Conservation (phyloP, 257 asterid species). For the Solanum ossicruentum region DNA sequence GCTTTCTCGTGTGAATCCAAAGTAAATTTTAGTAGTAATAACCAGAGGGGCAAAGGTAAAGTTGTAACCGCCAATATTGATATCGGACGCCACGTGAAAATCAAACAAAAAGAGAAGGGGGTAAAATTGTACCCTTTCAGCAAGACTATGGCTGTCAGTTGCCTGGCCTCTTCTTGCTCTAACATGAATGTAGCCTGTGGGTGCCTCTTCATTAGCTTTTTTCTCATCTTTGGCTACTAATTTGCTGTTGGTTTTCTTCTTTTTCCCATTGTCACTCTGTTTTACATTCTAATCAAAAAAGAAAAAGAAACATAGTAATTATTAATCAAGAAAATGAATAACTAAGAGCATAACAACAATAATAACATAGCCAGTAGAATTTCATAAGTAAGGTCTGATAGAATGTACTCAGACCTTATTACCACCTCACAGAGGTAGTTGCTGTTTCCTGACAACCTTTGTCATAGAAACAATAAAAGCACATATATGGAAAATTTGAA, state of each 20-base stretch:
- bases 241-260: slow-evolving; percentile 13
- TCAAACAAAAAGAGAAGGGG: background rate
- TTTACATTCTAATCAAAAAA: slow-evolving; percentile 15
- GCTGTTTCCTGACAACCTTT: too few species aligned
- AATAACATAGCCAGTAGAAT: too few species aligned
- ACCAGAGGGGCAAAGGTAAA: background rate
- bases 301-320: background rate
- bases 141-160: slow-evolving; percentile 85
- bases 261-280: slow-evolving; percentile 19
- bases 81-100: too few species aligned
- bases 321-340: background rate
- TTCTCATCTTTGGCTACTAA: slow-evolving; percentile 13
- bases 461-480: background rate
- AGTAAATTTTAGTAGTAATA: background rate
- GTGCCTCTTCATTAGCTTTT: slow-evolving; percentile 18
- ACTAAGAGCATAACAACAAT: background rate
- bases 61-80: background rate
- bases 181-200: slow-evolving; percentile 56
- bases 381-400: too few species aligned
- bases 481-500: background rate
- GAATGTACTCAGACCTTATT: too few species aligned
- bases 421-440: too few species aligned
- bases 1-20: background rate
- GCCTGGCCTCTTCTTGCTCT: slow-evolving; percentile 95
- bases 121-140: slow-evolving; percentile 57